Percentiles rank a stretch among this genome's conserved stretches.
phyloP scores from a whole-genome alignment of 139 green algal genomes.

The Closterium sp. region DNA sequence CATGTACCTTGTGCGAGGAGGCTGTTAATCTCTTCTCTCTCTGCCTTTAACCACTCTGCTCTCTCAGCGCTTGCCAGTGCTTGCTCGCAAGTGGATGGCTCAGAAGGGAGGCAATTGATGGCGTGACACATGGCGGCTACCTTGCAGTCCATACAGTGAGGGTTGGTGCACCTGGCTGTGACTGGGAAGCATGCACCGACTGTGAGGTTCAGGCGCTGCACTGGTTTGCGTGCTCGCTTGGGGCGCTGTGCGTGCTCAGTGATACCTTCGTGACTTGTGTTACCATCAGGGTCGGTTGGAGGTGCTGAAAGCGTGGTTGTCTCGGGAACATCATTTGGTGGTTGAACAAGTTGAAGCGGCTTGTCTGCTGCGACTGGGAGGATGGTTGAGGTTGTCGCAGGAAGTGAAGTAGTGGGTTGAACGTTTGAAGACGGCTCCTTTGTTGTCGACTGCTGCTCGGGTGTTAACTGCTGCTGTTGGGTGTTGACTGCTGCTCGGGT shows the following conservation, averaged over 20 bases:
- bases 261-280: neutral
- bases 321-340: neutral
- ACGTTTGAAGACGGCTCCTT: no score
- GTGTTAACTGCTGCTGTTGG: no score
- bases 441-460: no score
- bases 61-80: neutral
- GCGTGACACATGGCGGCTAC: neutral
- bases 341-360: neutral
- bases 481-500: no score
- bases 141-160: neutral
- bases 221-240: neutral
- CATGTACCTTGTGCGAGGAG: neutral
- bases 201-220: neutral
- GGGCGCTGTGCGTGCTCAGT: neutral
- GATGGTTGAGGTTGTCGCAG: no score
- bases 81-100: neutral
- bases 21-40: neutral
- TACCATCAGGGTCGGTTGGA: neutral
- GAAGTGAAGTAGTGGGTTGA: no score
- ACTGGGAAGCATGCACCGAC: neutral
- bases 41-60: neutral
- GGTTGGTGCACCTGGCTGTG: neutral
- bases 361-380: neutral
- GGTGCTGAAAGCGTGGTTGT: neutral
- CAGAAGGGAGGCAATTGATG: neutral